Conservation (phyloP, 2,329 filamentous ascomycete genomes). For the Apiospora aurea region DNA sequence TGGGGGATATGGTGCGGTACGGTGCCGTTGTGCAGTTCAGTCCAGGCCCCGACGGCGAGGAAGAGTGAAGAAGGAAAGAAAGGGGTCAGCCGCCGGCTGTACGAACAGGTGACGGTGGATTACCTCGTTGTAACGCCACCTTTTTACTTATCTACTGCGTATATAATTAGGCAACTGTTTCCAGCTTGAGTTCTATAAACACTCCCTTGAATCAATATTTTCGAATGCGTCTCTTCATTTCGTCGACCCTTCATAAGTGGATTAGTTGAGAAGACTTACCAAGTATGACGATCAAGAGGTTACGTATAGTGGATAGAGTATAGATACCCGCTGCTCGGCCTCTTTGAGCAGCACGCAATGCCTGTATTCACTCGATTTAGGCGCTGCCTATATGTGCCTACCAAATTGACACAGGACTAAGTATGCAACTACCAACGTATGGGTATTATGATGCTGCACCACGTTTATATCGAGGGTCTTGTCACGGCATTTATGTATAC, state of each 20-base stretch:
- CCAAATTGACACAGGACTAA: no score
- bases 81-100: background rate
- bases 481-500: no score
- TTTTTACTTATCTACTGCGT: background rate
- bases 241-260: background rate
- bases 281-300: background rate
- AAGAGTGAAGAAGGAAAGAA: background rate
- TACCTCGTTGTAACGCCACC: background rate
- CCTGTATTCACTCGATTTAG: no score
- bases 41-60: background rate
- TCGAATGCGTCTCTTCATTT: no score
- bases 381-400: no score
- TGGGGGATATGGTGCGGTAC: background rate
- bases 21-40: background rate
- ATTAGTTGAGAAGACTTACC: background rate
- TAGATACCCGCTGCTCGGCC: no score
- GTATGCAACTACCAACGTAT: no score
- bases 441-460: no score
- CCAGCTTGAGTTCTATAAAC: background rate
- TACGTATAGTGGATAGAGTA: background rate
- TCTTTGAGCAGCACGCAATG: no score
- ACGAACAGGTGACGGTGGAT: background rate
- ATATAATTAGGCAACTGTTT: background rate
- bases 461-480: no score
- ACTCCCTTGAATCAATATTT: background rate